phyloP scores from a whole-genome alignment of 306 rosid species.

The Quercus ilex region DNA sequence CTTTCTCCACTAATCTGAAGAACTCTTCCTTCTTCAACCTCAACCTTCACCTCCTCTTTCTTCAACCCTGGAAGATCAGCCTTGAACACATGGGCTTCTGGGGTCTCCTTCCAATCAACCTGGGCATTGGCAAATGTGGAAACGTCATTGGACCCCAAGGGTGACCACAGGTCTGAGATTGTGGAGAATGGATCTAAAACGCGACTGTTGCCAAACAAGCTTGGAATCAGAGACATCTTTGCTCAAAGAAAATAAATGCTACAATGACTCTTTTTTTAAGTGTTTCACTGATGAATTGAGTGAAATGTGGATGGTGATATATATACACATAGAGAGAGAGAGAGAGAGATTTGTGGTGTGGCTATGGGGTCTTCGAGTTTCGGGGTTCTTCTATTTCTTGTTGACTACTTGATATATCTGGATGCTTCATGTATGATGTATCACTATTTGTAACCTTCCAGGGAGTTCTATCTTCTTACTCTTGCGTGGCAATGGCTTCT shows the following conservation, averaged over 20 bases:
- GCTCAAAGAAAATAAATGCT: not conserved
- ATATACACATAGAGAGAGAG: not conserved
- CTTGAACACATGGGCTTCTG: constrained; percentile 5
- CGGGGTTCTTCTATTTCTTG: no score
- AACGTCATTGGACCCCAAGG: not conserved
- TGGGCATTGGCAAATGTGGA: not conserved
- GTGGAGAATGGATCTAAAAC: constrained; percentile 19
- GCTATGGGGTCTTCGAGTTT: no score
- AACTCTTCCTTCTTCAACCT: constrained; percentile 3
- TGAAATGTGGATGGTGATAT: not conserved
- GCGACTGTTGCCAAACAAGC: constrained; percentile 17
- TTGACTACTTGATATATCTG: no score
- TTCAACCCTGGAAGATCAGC: constrained; percentile 1
- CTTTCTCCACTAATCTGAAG: constrained; percentile 10
- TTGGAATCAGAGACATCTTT: constrained; percentile 23
- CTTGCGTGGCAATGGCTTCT: not conserved
- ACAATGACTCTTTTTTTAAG: not conserved
- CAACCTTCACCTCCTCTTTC: constrained; percentile 7
- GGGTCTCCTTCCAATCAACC: constrained; percentile 4
- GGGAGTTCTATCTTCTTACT: not conserved
- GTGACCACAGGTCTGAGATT: constrained; percentile 3
- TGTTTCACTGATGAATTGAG: no score
- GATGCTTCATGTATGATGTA: no score
- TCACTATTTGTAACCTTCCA: not conserved
- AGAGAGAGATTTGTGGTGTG: not conserved